These are phyloP conservation scores for Neofusicoccum umdonicola DNA, from an alignment of 2,329 filamentous ascomycete genomes.

Conservation along the genomic window DNA sequence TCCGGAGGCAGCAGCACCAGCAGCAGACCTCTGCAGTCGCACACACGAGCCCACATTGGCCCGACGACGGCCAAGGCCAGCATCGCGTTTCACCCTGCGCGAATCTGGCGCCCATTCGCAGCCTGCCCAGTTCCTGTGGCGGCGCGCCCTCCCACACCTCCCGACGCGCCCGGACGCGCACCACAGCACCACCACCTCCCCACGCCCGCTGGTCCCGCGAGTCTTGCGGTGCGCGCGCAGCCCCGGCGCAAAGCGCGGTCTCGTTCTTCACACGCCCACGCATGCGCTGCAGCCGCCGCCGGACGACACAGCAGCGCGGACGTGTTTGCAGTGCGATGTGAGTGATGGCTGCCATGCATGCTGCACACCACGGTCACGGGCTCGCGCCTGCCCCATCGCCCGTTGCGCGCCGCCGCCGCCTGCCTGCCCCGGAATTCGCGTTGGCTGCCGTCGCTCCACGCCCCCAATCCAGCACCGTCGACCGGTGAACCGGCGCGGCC, in stretches of 20 bases:
- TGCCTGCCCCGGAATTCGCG: constrained; percentile 7
- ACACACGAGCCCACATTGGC: constrained; percentile 9
- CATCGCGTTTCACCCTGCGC: constrained; percentile 5
- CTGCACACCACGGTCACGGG: constrained; percentile 4
- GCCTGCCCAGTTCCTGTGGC: background rate
- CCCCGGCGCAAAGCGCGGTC: background rate
- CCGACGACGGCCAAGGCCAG: background rate
- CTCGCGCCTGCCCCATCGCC: background rate
- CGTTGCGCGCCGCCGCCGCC: background rate
- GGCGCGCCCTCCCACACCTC: background rate
- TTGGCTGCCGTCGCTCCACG: constrained; percentile 12
- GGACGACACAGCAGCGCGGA: background rate
- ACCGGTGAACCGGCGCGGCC: constrained; percentile 10
- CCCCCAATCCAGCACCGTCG: constrained; percentile 2
- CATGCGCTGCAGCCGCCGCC: background rate
- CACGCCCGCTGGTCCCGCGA: too few relatives aligned
- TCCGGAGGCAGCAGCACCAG: constrained; percentile 3
- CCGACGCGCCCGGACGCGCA: constrained; percentile 3
- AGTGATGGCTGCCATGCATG: background rate
- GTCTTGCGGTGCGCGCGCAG: background rate
- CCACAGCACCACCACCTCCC: background rate
- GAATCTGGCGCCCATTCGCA: background rate
- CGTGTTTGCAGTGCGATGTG: background rate
- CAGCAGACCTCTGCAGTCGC: background rate
- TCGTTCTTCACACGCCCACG: constrained; percentile 5